These are phyloP conservation scores for Nicotiana paniculata DNA, from an alignment of 257 asterid genomes.

Conservation along the genomic window DNA sequence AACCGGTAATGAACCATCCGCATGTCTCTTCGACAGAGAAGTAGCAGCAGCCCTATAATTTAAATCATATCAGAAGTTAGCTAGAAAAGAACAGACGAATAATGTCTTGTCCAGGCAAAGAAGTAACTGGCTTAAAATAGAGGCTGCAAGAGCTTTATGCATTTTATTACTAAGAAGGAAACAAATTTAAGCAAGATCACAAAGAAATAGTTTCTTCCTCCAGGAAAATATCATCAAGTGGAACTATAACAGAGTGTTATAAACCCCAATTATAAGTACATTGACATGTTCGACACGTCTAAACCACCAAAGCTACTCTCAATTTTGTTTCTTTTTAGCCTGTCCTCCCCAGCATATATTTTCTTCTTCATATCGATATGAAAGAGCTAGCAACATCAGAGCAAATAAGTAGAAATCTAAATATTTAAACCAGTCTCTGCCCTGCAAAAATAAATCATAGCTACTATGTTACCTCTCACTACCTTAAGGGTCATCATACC, in stretches of 20 bases:
- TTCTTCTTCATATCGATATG: neutral
- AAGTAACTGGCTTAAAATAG: neutral
- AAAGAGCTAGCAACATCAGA: neutral
- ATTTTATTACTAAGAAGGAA: neutral
- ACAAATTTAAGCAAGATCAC: neutral
- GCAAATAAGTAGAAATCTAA: neutral
- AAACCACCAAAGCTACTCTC: neutral
- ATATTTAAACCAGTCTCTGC: neutral
- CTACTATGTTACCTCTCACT: neutral
- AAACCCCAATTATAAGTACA: neutral
- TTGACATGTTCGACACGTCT: neutral
- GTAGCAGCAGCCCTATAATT: slow-evolving; percentile 69
- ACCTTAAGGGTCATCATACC: neutral
- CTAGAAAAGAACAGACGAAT: neutral
- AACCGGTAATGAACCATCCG: slow-evolving; percentile 80
- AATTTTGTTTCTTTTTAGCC: neutral
- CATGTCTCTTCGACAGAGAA: slow-evolving; percentile 70
- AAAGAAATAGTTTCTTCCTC: neutral
- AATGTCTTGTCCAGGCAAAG: neutral
- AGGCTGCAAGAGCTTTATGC: neutral
- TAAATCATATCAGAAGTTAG: neutral
- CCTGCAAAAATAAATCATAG: neutral
- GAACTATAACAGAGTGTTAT: neutral
- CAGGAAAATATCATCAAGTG: neutral
- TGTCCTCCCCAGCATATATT: neutral